These are phyloP conservation scores for Pythium rhizo-oryzae DNA, from an alignment of 352 stramenopile genomes.

Conservation along the genomic window DNA sequence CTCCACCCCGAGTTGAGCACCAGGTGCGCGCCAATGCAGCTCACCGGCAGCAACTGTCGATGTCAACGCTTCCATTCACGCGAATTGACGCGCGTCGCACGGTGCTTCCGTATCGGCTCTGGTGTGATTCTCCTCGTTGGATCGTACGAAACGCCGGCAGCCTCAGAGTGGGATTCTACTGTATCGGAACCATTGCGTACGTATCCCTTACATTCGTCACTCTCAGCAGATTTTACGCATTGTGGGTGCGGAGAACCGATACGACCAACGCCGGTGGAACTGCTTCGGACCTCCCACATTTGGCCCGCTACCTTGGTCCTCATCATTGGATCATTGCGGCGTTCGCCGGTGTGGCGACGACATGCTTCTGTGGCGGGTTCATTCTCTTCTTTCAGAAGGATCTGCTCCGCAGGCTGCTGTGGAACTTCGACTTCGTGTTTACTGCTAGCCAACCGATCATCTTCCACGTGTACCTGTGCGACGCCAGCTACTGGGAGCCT, in stretches of 20 bases:
- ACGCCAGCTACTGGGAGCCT: slow-evolving; percentile 9
- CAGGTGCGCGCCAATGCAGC: not conserved
- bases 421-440: slow-evolving; percentile 24
- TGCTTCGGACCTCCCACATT: not conserved
- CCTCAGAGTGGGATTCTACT: too few relatives aligned
- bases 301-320: not conserved
- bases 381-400: slow-evolving; percentile 18
- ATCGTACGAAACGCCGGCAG: too few relatives aligned
- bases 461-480: slow-evolving; percentile 5
- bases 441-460: not conserved
- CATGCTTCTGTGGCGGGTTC: slow-evolving; percentile 6
- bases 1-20: not conserved
- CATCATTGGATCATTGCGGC: not conserved
- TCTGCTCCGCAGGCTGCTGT: slow-evolving; percentile 11
- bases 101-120: too few relatives aligned
- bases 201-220: not conserved
- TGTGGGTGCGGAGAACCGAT: not conserved
- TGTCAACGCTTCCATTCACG: too few relatives aligned
- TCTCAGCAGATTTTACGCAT: not conserved
- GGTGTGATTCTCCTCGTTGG: too few relatives aligned
- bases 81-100: too few relatives aligned
- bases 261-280: not conserved
- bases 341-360: not conserved
- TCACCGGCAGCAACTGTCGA: too few relatives aligned
- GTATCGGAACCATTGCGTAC: too few relatives aligned